Conservation (phyloP, 1,139 yeast genomes). For the Lodderomyces pseudojiufengensis region DNA sequence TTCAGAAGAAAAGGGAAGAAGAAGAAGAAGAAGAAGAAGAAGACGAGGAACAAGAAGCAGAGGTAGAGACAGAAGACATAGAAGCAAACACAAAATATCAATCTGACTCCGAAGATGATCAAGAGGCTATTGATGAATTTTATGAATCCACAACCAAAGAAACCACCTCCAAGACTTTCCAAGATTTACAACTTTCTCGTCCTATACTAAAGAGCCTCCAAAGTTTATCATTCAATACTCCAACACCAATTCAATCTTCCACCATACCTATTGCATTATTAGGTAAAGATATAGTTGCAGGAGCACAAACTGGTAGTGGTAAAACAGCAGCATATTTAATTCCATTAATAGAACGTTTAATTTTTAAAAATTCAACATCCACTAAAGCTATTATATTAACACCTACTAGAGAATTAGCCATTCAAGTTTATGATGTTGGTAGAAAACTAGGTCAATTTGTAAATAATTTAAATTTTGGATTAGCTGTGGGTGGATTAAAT, state of each 20-base stretch:
- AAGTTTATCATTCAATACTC: conserved; percentile 74
- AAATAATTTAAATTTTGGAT: conserved; percentile 72
- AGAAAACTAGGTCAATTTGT: conserved; percentile 77
- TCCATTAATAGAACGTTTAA: conserved; percentile 87
- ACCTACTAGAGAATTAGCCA: conserved; percentile 97
- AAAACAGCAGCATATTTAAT: conserved; percentile 97
- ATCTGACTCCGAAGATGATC: conserved; percentile 43
- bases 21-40: conserved; percentile 33
- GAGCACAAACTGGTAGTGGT: conserved; percentile 99
- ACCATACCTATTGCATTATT: conserved; percentile 88
- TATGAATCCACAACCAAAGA: conserved; percentile 48
- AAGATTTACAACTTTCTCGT: conserved; percentile 76
- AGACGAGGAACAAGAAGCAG: conserved; percentile 23
- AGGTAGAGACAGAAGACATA: conserved; percentile 23
- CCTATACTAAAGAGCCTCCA: conserved; percentile 84
- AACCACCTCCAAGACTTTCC: conserved; percentile 56
- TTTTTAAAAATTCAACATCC: conserved; percentile 84
- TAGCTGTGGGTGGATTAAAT: conserved; percentile 97
- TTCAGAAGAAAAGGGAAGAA: conserved; percentile 76
- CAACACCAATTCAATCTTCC: conserved; percentile 92
- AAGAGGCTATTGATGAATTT: conserved; percentile 68
- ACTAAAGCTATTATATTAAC: conserved; percentile 87
- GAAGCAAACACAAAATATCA: conserved; percentile 22
- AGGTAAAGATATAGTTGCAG: conserved; percentile 97
- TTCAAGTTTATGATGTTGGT: conserved; percentile 94